Conservation (phyloP, 2,329 filamentous ascomycete species). For the Falciphora oryzae region DNA sequence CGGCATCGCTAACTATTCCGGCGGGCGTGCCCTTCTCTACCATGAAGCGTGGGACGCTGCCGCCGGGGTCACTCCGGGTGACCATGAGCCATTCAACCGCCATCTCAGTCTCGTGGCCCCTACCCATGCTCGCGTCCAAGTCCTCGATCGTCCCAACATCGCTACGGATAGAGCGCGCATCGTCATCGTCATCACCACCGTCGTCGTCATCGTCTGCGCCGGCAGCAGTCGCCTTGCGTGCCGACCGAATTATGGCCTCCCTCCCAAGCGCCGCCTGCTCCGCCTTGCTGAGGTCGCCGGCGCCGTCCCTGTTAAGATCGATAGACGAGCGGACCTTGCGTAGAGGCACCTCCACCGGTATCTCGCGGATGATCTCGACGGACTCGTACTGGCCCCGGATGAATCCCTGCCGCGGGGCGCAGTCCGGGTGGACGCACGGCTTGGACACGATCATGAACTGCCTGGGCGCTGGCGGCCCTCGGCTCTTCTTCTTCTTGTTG, state of each 20-base stretch:
- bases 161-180: constrained; percentile 11
- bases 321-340: constrained; percentile 38
- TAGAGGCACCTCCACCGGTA: constrained; percentile 49
- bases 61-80: constrained; percentile 81
- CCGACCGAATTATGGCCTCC: constrained; percentile 39
- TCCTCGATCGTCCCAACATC: constrained; percentile 9
- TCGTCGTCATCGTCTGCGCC: background rate
- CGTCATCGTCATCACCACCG: constrained; percentile 27
- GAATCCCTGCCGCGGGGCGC: constrained; percentile 63
- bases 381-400: constrained; percentile 86
- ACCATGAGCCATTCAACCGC: constrained; percentile 87
- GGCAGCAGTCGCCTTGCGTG: constrained; percentile 21
- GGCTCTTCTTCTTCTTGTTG: constrained; percentile 15
- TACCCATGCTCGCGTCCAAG: constrained; percentile 19
- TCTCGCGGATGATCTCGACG: constrained; percentile 83
- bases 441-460: constrained; percentile 86
- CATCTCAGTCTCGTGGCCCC: constrained; percentile 26
- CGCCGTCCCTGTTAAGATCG: constrained; percentile 31
- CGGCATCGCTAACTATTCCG: constrained; percentile 72
- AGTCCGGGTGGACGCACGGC: constrained; percentile 71
- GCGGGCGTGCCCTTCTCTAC: constrained; percentile 83
- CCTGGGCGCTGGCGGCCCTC: constrained; percentile 44
- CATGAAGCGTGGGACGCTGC: constrained; percentile 82
- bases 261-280: constrained; percentile 26
- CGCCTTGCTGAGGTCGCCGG: constrained; percentile 21